Evolutionary conservation across 192 early-diverging fungal species (phyloP).

Genomic region (Kickxella alabastrina): DNA sequence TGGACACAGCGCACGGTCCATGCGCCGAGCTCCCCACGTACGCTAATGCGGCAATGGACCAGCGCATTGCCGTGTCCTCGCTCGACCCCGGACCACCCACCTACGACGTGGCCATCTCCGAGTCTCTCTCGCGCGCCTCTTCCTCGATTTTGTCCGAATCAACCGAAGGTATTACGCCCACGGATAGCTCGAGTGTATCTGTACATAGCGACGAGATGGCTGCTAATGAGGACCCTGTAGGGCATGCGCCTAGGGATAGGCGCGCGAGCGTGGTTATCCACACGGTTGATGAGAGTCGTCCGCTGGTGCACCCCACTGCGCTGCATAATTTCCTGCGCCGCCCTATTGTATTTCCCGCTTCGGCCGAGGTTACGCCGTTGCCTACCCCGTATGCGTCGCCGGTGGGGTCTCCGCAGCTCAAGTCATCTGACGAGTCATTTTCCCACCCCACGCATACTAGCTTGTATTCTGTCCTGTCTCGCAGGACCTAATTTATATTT

Average conservation of each 20-base stretch:
- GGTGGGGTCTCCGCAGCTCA: slow-evolving; percentile 20
- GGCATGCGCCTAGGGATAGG: too few species aligned
- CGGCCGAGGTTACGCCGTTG: slow-evolving; percentile 32
- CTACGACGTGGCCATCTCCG: slow-evolving; percentile 28
- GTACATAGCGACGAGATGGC: too few species aligned
- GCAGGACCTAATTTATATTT: not conserved
- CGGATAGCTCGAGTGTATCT: not conserved
- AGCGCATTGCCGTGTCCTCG: slow-evolving; percentile 18
- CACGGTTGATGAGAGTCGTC: slow-evolving; percentile 15
- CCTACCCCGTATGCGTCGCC: slow-evolving; percentile 24
- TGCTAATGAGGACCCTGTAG: too few species aligned
- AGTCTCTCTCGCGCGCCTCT: slow-evolving; percentile 6
- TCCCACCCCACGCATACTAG: not conserved
- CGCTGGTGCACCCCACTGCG: slow-evolving; percentile 21
- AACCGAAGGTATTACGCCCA: not conserved
- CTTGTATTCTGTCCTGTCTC: not conserved
- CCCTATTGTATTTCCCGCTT: slow-evolving; percentile 38
- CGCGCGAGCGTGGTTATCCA: slow-evolving; percentile 1
- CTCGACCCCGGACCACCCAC: slow-evolving; percentile 33
- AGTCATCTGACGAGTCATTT: slow-evolving; percentile 16
- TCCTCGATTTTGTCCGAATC: not conserved
- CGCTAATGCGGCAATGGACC: slow-evolving; percentile 35
- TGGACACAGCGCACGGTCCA: slow-evolving; percentile 10
- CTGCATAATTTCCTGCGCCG: slow-evolving; percentile 37
- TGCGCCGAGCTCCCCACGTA: slow-evolving; percentile 38